Evolutionary conservation across 2,329 filamentous ascomycete genomes (phyloP), one percentile per base, ranked within the genome.

Genomic region (Claviceps paspali): DNA sequence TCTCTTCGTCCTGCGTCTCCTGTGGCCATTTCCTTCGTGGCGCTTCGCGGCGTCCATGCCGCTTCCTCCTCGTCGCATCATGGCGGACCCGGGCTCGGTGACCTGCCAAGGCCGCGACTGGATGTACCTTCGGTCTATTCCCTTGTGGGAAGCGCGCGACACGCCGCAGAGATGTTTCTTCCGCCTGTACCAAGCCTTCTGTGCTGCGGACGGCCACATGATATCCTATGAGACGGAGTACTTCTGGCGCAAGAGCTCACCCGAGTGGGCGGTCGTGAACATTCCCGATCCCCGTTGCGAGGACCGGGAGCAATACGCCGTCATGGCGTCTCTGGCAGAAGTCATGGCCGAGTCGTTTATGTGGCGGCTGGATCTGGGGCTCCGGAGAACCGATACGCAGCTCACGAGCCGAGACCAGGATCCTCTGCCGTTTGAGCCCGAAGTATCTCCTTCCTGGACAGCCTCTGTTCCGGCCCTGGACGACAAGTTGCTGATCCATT

Each of bases 151-250:
- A n/a, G 35, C 40, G 35, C 50, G 51, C 29, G 50, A 52, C 37
- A 52, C 48, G 31, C 41, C 43, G n/a, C 44, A 45, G 28, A 39
- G 50, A 15, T 44, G 50, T 21, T 45, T 52, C 28, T 52, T 47
- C 36, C 47, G 49, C 12, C 40, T 52, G 3, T 52, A 52, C 34
- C 50, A 53, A 38, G 48, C 46, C 11, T 41, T 50, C n/a, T 51
- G 47, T 35, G 47, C 46, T 24, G 40, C 40, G 9, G 43, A 52
- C 36, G 49, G 47, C 8, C 27, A 38, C 5, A 39, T 49, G 17
- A 45, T 51, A 6, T 42, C 45, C 15, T 51, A 48, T 22, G 49
- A 50, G 41, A 45, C 45, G 9, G 47, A 52, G 41, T 53, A 53
- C 32, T 45, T 51, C 29, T 53, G 48, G 47, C 39, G 42, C 8